Base-by-base conservation (phyloP, 306 rosid species). In the Gynostemma pentaphyllum region DNA sequence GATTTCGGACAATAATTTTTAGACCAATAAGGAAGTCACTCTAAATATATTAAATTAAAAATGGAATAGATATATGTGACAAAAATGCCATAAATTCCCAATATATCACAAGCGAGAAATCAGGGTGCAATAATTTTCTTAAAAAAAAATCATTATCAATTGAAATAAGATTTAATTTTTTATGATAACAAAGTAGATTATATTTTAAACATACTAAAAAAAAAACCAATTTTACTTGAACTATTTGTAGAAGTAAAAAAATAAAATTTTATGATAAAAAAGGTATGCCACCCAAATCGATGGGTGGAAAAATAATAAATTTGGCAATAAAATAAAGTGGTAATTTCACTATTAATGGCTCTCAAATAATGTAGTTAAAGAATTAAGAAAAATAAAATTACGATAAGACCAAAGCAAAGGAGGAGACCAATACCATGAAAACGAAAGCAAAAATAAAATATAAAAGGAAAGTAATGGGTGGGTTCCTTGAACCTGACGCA, bases 401-500 rank as follows among this genome's bases (percentile, higher is more conserved):
- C 29, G 46, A 68, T 51, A 11, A 50, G n/a, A 61, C 59, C 56
- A 72, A 76, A 51, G 50, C n/a, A 27, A 64, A 75, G 56, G 42
- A 24, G 81, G 22, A 68, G 67, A 51, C 68, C 52, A 72, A 68
- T 64, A 51, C 68, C 52, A 72, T 71, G 88, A 83, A 83, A 82
- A 79, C 70, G 96, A 87, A 77, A 79, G 84, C 74, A 66, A 77
- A 83, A 42, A 39, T 68, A 62, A 45, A 2, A 39, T 39, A 39
- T 39, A 39, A 83, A 80, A 72, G 77, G 88, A 80, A 82, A 68
- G 82, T 63, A 69, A 79, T 83, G 42, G 18, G 69, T 46, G 42
- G 69, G 79, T 92, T 86, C 87, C 99, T 88, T 82, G 81, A 71
- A 50, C 76, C 78, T 45, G 76, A 82, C 88, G 94, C 80, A 85